Evolutionary conservation across 2,329 filamentous ascomycete species (phyloP), one percentile per base, ranked within the genome.

Genomic region (Pseudohalonectria lignicola): DNA sequence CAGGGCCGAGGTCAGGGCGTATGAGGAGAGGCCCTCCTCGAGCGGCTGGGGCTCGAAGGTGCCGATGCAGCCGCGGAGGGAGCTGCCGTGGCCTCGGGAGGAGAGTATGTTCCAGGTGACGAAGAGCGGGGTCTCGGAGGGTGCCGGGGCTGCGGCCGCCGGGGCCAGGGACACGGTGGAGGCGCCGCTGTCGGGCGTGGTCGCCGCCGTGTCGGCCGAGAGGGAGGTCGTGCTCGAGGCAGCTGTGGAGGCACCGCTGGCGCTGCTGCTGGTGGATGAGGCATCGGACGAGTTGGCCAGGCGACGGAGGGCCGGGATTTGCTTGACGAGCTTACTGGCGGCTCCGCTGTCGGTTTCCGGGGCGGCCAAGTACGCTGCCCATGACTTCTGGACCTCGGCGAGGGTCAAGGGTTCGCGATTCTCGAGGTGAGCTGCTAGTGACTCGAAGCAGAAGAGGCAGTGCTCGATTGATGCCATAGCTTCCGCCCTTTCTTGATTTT

Each of bases 401-500:
- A 96, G 75, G 35, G 67, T 69, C 49, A 87, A 67, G 10, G 83
- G 64, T 41, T 79, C 68, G 44, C 81, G 79, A 45, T 72, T 65
- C 48, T 86, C 74, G 48, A 94, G 84, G 43, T 78, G 74, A 39
- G 88, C 82, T 36, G 76, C 71, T 28, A 98, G 77, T 30, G 71
- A 71, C 62, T 98, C 92, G 68, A 98, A 96, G 67, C 88, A 95
- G 61, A 81, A 88, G 53, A 90, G 78, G 61, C 88, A 95, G 62
- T 96, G 90, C 42, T 80, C 81, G 50, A 75, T 63, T 41, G 82
- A 82, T 35, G 92, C 90, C 90, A 96, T 96, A 37, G 30, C 25
- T 18, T n/a, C n/a, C n/a, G n/a, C n/a, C n/a, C n/a, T n/a, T n/a
- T n/a, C n/a, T n/a, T n/a, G n/a, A 26, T 26, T 26, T 26, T 26